Evolutionary conservation across 1,139 yeast species (phyloP).

Genomic region (Pichia sp.): DNA sequence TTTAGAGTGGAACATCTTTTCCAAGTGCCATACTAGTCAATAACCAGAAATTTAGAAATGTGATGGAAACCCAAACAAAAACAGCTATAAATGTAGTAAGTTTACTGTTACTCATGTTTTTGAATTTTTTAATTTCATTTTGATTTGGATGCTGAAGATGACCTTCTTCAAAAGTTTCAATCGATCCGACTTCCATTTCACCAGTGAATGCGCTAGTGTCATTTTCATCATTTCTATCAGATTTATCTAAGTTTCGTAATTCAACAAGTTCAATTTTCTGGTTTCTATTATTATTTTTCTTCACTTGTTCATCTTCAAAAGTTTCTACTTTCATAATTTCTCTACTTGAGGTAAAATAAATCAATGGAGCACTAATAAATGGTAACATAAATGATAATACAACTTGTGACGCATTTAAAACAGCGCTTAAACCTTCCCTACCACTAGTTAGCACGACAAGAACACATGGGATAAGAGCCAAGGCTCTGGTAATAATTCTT

Average conservation of each 20-base stretch:
- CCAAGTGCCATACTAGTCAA: slow-evolving; percentile 39
- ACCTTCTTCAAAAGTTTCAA: background rate
- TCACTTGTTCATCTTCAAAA: slow-evolving; percentile 18
- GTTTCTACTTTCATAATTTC: slow-evolving; percentile 62
- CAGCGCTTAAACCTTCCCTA: slow-evolving; percentile 74
- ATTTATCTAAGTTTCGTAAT: no score
- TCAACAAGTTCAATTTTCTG: slow-evolving; percentile 8
- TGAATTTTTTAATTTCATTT: slow-evolving; percentile 26
- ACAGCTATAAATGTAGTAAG: slow-evolving; percentile 40
- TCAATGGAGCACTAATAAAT: slow-evolving; percentile 71
- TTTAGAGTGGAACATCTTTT: slow-evolving; percentile 26
- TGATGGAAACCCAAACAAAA: slow-evolving; percentile 46
- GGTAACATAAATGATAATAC: slow-evolving; percentile 80
- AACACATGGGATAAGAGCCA: slow-evolving; percentile 87
- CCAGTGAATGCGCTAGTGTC: no score
- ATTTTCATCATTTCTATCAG: no score
- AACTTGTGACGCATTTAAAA: slow-evolving; percentile 83
- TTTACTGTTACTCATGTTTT: slow-evolving; percentile 51
- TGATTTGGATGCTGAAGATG: background rate
- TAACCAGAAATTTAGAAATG: slow-evolving; percentile 45
- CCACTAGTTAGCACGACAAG: slow-evolving; percentile 74
- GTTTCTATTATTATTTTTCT: no score
- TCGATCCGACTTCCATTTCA: slow-evolving; percentile 5
- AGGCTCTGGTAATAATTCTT: slow-evolving; percentile 71
- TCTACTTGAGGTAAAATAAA: slow-evolving; percentile 60